A percentile compares a stretch with the other conserved stretches of the same genome.
Conservation (phyloP, 2,329 filamentous ascomycete species). For the Apiospora marii region DNA sequence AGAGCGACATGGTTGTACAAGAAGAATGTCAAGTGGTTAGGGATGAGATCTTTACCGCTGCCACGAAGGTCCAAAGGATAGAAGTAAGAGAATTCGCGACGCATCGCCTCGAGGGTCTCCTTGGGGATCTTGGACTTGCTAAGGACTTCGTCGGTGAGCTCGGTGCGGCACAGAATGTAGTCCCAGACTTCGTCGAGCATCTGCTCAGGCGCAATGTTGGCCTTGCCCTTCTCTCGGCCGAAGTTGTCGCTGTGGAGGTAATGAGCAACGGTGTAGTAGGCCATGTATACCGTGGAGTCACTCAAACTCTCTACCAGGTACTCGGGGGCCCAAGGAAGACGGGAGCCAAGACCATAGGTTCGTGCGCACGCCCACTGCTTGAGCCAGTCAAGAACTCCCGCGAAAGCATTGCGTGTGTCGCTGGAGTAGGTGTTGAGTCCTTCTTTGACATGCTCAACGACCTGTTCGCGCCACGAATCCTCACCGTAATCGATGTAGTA, state of each 20-base stretch:
- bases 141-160: slow-evolving; percentile 71
- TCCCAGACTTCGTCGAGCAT: slow-evolving; percentile 98
- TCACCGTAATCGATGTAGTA: slow-evolving; percentile 99
- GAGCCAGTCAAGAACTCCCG: slow-evolving; percentile 89
- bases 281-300: slow-evolving; percentile 93
- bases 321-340: slow-evolving; percentile 90
- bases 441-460: slow-evolving; percentile 74
- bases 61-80: slow-evolving; percentile 91
- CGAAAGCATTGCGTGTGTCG: slow-evolving; percentile 81
- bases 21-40: slow-evolving; percentile 95
- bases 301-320: slow-evolving; percentile 93
- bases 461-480: slow-evolving; percentile 82
- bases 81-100: slow-evolving; percentile 95
- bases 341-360: slow-evolving; percentile 90
- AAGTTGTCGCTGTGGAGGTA: slow-evolving; percentile 86
- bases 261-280: slow-evolving; percentile 74
- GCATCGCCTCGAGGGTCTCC: slow-evolving; percentile 78
- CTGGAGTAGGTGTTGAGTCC: slow-evolving; percentile 81
- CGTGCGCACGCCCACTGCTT: slow-evolving; percentile 95
- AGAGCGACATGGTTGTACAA: slow-evolving; percentile 92
- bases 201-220: slow-evolving; percentile 79
- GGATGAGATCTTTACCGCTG: slow-evolving; percentile 91
- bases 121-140: slow-evolving; percentile 74
- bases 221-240: slow-evolving; percentile 73
- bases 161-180: slow-evolving; percentile 85